Base-by-base conservation (phyloP, 192 early-diverging fungal genomes). In the Phycomyces blakesleeanus region DNA sequence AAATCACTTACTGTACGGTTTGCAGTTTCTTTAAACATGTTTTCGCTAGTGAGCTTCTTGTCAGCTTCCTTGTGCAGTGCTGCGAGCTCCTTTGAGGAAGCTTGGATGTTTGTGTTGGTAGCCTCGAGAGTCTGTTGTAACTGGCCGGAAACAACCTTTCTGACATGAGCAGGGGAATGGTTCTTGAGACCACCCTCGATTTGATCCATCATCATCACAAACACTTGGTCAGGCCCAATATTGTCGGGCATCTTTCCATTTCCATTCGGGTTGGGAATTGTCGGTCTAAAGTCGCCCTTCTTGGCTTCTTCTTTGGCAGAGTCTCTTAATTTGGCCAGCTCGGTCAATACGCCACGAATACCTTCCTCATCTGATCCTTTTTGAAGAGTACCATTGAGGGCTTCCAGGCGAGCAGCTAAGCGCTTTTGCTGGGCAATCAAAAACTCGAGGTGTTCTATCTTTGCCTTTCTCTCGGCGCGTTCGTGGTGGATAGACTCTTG, bases 401-500 rank as follows among this genome's bases (percentile, higher is more conserved):
- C 55, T n/a, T 63, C 26, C 8, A 76, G 47, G 8, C 63, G 69
- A 4, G 37, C 27, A 21, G 73, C 37, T 24, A 71, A 47, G 10
- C 29, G 42, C 10, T 63, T 56, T 51, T 76, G 57, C 20, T 72
- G 56, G 0, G 39, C 56, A 6, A 72, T 68, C 12, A 72, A 64
- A 9, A 67, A 56, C 37, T 74, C 74, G 16, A 84, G 60, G 29
- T 70, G 42, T 21, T 76, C 63, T 63, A 86, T 85, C 63, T 86
- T 91, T 55, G 75, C 83, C 66, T 67, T 82, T 49, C 92, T 86
- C 57, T 85, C 88, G 16, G 89, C 87, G 22, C 96, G 93, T 64
- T 93, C 83, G 18, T 81, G 82, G 67, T 95, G 94, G 68, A 96
- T 89, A 55, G 92, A 85, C 25, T 89, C 84, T 76, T 96, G 94